Percentiles rank a stretch among this genome's conserved stretches.
These are phyloP conservation scores for Phytomonas sp. DNA, from an alignment of 208 protist species.

Conservation along the genomic window DNA sequence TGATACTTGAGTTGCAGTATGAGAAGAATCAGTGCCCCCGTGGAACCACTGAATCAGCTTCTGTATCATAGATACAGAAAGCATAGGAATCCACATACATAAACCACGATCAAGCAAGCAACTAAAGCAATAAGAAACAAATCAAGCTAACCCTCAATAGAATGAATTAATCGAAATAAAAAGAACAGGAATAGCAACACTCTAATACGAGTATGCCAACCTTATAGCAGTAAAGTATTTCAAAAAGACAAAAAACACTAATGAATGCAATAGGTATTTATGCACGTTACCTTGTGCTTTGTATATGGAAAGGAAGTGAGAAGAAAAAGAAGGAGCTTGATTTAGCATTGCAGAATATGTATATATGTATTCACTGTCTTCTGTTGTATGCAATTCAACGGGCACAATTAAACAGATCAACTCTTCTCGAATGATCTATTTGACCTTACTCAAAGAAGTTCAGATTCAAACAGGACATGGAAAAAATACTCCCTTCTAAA, in stretches of 20 bases:
- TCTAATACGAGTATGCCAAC: neutral
- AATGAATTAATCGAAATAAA: slow-evolving; percentile 14
- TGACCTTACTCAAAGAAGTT: neutral
- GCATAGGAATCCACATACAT: neutral
- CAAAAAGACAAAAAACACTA: slow-evolving; percentile 15
- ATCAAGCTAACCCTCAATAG: slow-evolving; percentile 1
- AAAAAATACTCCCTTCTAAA: neutral
- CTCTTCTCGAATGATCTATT: neutral
- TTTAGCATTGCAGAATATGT: neutral
- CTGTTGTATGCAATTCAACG: neutral
- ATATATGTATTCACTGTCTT: neutral
- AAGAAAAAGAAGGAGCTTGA: slow-evolving; percentile 6
- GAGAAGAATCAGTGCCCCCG: neutral
- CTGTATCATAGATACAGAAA: neutral
- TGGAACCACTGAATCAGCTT: neutral
- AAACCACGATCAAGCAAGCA: neutral
- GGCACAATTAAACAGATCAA: neutral
- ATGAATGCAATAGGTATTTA: slow-evolving; percentile 4
- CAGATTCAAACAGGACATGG: neutral
- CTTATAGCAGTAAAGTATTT: slow-evolving; percentile 5
- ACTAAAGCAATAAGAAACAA: slow-evolving; percentile 4
- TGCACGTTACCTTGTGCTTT: neutral
- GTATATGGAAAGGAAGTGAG: slow-evolving; percentile 8
- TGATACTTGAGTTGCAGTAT: neutral
- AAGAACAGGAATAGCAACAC: slow-evolving; percentile 13